Conservation (phyloP, 2,329 filamentous ascomycete genomes). For the Cladophialophora carrionii region DNA sequence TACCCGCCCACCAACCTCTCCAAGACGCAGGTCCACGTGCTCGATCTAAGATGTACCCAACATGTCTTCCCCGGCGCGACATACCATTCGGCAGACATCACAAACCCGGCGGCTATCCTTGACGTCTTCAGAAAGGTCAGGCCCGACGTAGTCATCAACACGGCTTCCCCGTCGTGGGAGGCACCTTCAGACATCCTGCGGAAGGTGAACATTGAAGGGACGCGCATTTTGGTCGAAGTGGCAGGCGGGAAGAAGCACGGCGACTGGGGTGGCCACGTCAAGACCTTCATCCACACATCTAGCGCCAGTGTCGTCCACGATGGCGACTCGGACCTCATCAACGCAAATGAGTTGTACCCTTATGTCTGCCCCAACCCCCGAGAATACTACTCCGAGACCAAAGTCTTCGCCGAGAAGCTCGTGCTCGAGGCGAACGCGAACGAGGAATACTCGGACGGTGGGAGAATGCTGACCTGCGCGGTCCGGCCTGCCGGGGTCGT, state of each 20-base stretch:
- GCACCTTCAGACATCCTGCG: slow-evolving; percentile 65
- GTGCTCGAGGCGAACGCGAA: slow-evolving; percentile 74
- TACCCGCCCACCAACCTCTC: slow-evolving; percentile 51
- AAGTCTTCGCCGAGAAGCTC: slow-evolving; percentile 79
- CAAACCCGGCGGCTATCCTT: slow-evolving; percentile 63
- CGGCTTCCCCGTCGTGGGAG: slow-evolving; percentile 70
- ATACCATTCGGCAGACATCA: slow-evolving; percentile 80
- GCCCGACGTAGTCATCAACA: slow-evolving; percentile 88
- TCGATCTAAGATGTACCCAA: slow-evolving; percentile 71
- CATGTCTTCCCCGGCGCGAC: slow-evolving; percentile 66
- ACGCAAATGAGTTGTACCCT: slow-evolving; percentile 83
- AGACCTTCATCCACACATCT: slow-evolving; percentile 86
- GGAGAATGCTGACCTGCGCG: slow-evolving; percentile 72
- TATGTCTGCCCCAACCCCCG: slow-evolving; percentile 69
- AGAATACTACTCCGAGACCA: slow-evolving; percentile 89
- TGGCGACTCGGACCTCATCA: slow-evolving; percentile 74
- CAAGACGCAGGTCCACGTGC: slow-evolving; percentile 62
- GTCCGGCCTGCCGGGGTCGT: slow-evolving; percentile 89
- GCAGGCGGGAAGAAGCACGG: slow-evolving; percentile 69
- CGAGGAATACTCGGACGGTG: slow-evolving; percentile 45
- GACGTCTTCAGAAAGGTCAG: slow-evolving; percentile 66
- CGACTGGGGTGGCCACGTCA: slow-evolving; percentile 63
- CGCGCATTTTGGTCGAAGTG: slow-evolving; percentile 68
- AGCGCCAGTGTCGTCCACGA: slow-evolving; percentile 86
- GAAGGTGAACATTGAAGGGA: slow-evolving; percentile 87